Evolutionary conservation across 192 early-diverging fungal species (phyloP).

Genomic region (Coemansia sp.): DNA sequence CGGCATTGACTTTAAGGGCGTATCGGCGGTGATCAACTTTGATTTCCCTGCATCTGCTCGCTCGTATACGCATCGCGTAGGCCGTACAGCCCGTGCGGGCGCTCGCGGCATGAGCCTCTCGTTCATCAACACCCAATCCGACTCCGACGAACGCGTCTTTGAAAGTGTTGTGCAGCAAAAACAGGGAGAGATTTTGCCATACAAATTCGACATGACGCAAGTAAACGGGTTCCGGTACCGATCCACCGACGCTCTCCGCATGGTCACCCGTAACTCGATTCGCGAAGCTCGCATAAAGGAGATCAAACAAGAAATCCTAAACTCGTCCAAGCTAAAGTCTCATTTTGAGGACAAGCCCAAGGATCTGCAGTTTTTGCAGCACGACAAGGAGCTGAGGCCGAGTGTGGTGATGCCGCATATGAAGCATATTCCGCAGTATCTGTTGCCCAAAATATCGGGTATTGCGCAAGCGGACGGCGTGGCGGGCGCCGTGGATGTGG

Average conservation of each 20-base stretch:
- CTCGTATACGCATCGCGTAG: conserved; percentile 91
- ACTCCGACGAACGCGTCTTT: conserved; percentile 63
- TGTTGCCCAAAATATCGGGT: conserved; percentile 76
- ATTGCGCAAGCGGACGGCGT: conserved; percentile 45
- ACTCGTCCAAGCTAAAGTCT: conserved; percentile 91
- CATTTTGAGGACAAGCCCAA: conserved; percentile 97
- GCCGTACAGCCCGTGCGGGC: conserved; percentile 91
- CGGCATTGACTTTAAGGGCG: conserved; percentile 94
- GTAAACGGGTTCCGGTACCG: conserved; percentile 93
- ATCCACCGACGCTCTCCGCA: conserved; percentile 76
- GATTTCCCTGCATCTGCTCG: conserved; percentile 85
- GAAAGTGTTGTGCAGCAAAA: conserved; percentile 68
- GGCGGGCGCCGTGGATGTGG: conserved; percentile 34
- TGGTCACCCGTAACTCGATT: conserved; percentile 71
- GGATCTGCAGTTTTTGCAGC: conserved; percentile 86
- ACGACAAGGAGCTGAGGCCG: conserved; percentile 86
- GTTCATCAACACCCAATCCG: conserved; percentile 67
- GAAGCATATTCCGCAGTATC: conserved; percentile 90
- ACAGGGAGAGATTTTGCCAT: conserved; percentile 63
- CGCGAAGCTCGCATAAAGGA: conserved; percentile 94
- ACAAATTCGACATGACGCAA: conserved; percentile 84
- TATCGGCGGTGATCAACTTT: conserved; percentile 94
- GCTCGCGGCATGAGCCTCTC: conserved; percentile 84
- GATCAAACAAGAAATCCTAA: conserved; percentile 90
- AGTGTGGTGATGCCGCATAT: conserved; percentile 80